A percentile compares a stretch with the other conserved stretches of the same genome.
Conservation (phyloP, 106 monocot genomes). For the Dioscorea alata region DNA sequence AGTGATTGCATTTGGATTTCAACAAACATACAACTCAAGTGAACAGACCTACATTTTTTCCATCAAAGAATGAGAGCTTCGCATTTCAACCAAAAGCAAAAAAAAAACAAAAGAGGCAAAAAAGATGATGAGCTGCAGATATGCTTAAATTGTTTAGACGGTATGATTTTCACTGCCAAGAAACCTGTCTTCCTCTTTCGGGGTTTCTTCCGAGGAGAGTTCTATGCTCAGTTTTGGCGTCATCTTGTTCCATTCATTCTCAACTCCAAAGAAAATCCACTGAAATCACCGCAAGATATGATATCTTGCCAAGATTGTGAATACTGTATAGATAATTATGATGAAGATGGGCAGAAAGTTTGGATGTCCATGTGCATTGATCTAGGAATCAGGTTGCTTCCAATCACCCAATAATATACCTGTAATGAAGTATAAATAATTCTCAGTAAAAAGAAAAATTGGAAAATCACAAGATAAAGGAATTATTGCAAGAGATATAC, state of each 20-base stretch:
- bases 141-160: conserved; percentile 15
- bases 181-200: conserved; percentile 54
- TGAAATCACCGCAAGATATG: conserved; percentile 76
- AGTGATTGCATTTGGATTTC: too few species aligned
- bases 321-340: conserved; percentile 90
- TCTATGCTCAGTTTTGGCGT: conserved; percentile 37
- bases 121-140: too few species aligned
- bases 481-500: conserved; percentile 23
- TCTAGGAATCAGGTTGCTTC: conserved; percentile 75
- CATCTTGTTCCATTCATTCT: conserved; percentile 98
- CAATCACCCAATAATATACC: conserved; percentile 79
- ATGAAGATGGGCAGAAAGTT: conserved; percentile 92
- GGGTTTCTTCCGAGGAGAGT: conserved; percentile 43
- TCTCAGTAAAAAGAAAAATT: neutral
- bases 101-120: too few species aligned
- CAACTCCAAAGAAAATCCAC: conserved; percentile 87
- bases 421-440: conserved; percentile 22
- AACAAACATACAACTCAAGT: too few species aligned
- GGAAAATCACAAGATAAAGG: neutral
- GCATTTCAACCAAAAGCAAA: too few species aligned
- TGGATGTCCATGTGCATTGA: conserved; percentile 99
- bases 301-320: conserved; percentile 64
- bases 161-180: conserved; percentile 39
- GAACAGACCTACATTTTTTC: too few species aligned
- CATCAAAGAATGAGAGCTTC: too few species aligned